phyloP scores from a whole-genome alignment of 345 rosid genomes.

The Eucalyptus dawsonii region DNA sequence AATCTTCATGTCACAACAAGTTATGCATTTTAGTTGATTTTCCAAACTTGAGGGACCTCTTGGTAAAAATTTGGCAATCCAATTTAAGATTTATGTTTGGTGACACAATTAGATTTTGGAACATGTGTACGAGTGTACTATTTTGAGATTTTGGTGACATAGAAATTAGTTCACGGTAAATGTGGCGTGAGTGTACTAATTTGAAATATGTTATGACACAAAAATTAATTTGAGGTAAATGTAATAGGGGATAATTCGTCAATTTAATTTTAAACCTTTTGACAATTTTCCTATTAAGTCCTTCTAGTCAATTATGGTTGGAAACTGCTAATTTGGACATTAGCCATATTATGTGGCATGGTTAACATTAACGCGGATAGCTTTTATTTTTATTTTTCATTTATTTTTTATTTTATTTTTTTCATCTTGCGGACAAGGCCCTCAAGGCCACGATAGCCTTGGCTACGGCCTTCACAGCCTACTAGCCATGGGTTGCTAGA shows the following conservation, averaged over 20 bases:
- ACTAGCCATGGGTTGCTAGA: background rate
- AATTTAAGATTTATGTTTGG: too few species aligned
- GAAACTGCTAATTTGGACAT: background rate
- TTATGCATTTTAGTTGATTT: too few species aligned
- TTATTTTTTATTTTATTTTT: accelerated
- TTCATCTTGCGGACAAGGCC: background rate
- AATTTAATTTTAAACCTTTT: too few species aligned
- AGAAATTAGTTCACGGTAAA: background rate
- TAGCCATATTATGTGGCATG: accelerated
- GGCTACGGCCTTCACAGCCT: too few species aligned
- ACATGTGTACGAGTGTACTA: background rate
- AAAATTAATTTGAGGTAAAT: background rate
- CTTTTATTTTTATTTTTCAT: too few species aligned
- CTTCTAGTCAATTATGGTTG: too few species aligned
- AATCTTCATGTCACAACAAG: too few species aligned
- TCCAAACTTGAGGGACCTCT: too few species aligned
- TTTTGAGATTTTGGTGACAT: background rate
- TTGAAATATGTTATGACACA: background rate
- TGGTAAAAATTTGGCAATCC: too few species aligned
- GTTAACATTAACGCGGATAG: too few species aligned
- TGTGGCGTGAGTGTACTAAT: accelerated
- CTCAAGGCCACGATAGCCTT: too few species aligned
- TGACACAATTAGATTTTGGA: too few species aligned
- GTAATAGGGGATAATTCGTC: accelerated
- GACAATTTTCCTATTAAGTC: background rate